Evolutionary conservation across 306 rosid species (phyloP), one percentile per base, ranked within the genome.

Genomic region (Inga oerstediana): DNA sequence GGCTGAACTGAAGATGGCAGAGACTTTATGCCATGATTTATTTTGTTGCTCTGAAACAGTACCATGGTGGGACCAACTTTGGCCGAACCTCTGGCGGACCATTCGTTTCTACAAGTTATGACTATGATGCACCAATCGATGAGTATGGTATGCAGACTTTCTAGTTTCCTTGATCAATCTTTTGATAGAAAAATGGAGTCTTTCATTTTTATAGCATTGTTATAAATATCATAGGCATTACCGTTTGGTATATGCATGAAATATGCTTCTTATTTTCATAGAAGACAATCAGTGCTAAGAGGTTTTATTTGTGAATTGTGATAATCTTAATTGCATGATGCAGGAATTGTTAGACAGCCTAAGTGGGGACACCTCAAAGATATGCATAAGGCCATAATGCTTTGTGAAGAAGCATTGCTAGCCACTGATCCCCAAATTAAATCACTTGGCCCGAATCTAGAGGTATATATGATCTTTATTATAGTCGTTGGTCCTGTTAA

Each of bases 301-400:
- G 37, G 37, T 59, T 14, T 79, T 72, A 49, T 49, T 49, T 12
- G 54, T 10, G 4, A 49, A 74, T 10, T 77, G 39, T 69, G 58
- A 49, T 46, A 35, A 61, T 84, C 51, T 79, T 64, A 76, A 80
- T 10, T 74, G 24, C 45, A 17, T 84, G 80, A 77, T 81, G 87
- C 92, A 96, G 99, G 99, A 72, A 84, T 88, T 86, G 61, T 92
- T 56, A 92, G 95, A 75, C 99, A 96, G 73, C 99, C 98, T 0
- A 96, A 96, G 87, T 96, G 98, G 98, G 99, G 99, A 32, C 99
- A 96, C 91, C 92, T 96, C 71, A 93, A 83, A 82, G 99, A 96
- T 81, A 75, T 96, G 79, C 98, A 96, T 37, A 89, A 91, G 86
- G 94, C 95, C 85, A 82, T 96, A 81, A 93, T 93, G 89, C 95